A percentile compares a stretch with the other conserved stretches of the same genome.
Evolutionary conservation across 2,329 filamentous ascomycete species (phyloP).

Genomic region (Neofusicoccum sp.): DNA sequence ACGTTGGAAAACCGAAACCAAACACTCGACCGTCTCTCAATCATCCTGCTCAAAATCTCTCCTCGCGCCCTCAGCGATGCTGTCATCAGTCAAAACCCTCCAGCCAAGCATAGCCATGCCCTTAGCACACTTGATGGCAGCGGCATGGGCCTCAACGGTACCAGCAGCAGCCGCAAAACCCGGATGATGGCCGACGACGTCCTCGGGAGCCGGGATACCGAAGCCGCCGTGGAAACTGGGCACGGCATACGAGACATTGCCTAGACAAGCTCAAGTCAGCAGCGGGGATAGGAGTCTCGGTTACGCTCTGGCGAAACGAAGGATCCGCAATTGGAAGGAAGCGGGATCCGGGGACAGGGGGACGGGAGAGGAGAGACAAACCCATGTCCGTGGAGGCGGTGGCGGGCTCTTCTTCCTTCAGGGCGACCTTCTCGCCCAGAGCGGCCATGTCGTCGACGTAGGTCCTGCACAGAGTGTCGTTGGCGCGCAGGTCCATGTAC

Average conservation of each 20-base stretch:
- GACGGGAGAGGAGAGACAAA: not conserved
- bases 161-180: slow-evolving; percentile 47
- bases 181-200: slow-evolving; percentile 41
- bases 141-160: slow-evolving; percentile 38
- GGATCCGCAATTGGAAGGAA: not conserved
- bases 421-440: slow-evolving; percentile 39
- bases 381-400: slow-evolving; percentile 52
- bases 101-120: slow-evolving; percentile 40
- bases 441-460: slow-evolving; percentile 47
- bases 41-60: slow-evolving; percentile 22
- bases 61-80: slow-evolving; percentile 20
- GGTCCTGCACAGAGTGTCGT: slow-evolving; percentile 44
- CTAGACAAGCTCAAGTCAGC: not conserved
- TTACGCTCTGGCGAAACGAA: not conserved
- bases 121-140: slow-evolving; percentile 47
- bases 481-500: slow-evolving; percentile 49
- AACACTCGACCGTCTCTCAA: not conserved
- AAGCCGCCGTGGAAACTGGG: slow-evolving; percentile 53
- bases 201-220: slow-evolving; percentile 39
- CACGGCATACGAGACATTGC: slow-evolving; percentile 48
- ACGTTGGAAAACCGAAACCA: no score
- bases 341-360: not conserved
- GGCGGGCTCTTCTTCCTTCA: slow-evolving; percentile 40
- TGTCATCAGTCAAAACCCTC: slow-evolving; percentile 23
- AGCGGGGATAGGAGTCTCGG: not conserved